Evolutionary conservation across 1,139 yeast genomes (phyloP), one percentile per base, ranked within the genome.

Genomic region (Lodderomyces orthopsilosis): DNA sequence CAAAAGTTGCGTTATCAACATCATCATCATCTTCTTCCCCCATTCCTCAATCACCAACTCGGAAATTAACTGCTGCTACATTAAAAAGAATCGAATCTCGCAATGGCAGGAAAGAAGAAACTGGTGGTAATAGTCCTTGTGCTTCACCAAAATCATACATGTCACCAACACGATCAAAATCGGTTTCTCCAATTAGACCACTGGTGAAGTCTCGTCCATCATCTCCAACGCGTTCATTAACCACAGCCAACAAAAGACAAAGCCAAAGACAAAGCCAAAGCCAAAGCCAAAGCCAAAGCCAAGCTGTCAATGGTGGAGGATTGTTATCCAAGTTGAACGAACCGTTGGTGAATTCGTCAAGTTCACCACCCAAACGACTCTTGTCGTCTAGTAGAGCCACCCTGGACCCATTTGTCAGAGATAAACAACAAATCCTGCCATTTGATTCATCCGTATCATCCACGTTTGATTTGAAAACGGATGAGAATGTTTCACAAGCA

Each of bases 1-100:
- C 34, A 15, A 30, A 13, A 30, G 34, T 30, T 4, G 21, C 4
- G 9, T 10, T 30, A 14, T 10, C 34, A 17, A 17, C 10, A 24
- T 24, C 27, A 5, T 21, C 23, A 8, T 21, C 23, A 21, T 21
- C 40, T 2, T 19, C 46, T 18, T 28, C 49, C 18, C 41, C 47
- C 37, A 43, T 22, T 28, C 33, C 23, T 28, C 32, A 27, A 27
- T 30, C 41, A 5, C 45, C 49, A 35, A 48, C 37, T 22, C 59
- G 62, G 1, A 53, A 54, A 32, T 49, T 59, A 13, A 54, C 68
- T 0, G 50, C 57, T 12, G 72, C 72, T 4, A 67, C 71, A 1
- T 51, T 65, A 30, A 65, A 58, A 40, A 49, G 73, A 39, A 52
- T 66, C 6, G 70, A 63, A 46, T 63, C 68, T 27, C 41, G 33